Evolutionary conservation across 176 grass and related monocot genomes (phyloP), one percentile per base, ranked within the genome.

Genomic region (Oryza punctata): DNA sequence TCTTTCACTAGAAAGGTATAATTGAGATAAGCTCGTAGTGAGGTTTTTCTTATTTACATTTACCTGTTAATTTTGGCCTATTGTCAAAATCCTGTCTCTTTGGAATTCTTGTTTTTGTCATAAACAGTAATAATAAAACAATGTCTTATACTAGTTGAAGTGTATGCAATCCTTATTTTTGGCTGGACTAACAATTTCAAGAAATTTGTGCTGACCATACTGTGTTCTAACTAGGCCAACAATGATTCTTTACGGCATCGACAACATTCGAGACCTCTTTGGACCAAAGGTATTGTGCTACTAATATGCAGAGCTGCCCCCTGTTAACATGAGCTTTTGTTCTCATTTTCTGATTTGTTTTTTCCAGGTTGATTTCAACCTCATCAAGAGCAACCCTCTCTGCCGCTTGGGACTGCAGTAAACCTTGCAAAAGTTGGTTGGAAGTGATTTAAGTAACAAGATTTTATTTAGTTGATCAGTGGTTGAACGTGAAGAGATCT

Each of bases 1-100:
- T 76, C 96, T 99, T 77, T 99, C 96, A 66, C 91, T 99, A 63
- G 93, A 99, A 84, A 99, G 96, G 93, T 99, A 93, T 78, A 38
- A 65, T 21, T 45, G 27, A 25, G 13, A 28, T 28, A 85, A 85
- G 2, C 67, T 65, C 19, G 29, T n/a, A 44, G 4, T 71, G 25
- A 78, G 7, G 12, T 43, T 33, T 33, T 33, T 33, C 32, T 33
- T 33, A 33, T 33, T 33, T 33, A 33, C 32, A 33, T 33, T 33
- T 33, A 33, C 32, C 32, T 33, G 32, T 33, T 81, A 82, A 61
- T 63, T 44, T 43, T 19, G 64, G 16, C 0, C 25, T 73, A 45
- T 69, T 67, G 15, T 78, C 16, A 69, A 44, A 66, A 63, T 78
- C 1, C 10, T 4, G n/a, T n/a, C 3, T 26, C 30, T n/a, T 63